Evolutionary conservation across 352 stramenopile genomes (phyloP).

Genomic region (Pythium sukuiense): DNA sequence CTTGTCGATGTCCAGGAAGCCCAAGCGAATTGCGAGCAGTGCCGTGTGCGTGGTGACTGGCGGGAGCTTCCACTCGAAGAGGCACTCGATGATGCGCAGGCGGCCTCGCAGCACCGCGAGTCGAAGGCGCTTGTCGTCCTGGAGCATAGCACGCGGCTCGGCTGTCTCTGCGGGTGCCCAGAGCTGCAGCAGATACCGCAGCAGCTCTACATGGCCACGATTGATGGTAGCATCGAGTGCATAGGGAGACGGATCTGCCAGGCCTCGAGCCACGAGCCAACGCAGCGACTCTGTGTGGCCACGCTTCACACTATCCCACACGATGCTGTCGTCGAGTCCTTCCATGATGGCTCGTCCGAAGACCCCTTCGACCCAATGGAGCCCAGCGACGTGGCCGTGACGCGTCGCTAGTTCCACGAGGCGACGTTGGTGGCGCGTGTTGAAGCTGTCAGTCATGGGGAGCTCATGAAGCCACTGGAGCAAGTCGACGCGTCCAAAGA

Average conservation of each 20-base stretch:
- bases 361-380: no score
- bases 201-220: not conserved
- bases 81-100: not conserved
- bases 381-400: no score
- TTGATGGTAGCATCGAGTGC: slow-evolving; percentile 7
- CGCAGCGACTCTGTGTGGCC: slow-evolving; percentile 2
- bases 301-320: not conserved
- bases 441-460: not conserved
- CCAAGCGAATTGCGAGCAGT: not conserved
- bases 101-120: not conserved
- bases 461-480: slow-evolving; percentile 9
- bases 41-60: no score
- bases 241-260: not conserved
- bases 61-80: not conserved
- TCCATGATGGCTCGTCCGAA: no score
- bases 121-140: no score
- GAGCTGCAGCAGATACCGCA: not conserved
- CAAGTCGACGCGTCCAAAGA: slow-evolving; percentile 15
- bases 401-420: not conserved
- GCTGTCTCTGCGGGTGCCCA: not conserved
- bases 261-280: not conserved
- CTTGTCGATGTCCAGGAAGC: slow-evolving; percentile 9
- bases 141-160: not conserved
- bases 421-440: not conserved
- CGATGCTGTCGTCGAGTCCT: no score